Percentiles rank a stretch among this genome's conserved stretches.
Conservation (phyloP, 2,329 filamentous ascomycete species). For the Thyridium curvatum region DNA sequence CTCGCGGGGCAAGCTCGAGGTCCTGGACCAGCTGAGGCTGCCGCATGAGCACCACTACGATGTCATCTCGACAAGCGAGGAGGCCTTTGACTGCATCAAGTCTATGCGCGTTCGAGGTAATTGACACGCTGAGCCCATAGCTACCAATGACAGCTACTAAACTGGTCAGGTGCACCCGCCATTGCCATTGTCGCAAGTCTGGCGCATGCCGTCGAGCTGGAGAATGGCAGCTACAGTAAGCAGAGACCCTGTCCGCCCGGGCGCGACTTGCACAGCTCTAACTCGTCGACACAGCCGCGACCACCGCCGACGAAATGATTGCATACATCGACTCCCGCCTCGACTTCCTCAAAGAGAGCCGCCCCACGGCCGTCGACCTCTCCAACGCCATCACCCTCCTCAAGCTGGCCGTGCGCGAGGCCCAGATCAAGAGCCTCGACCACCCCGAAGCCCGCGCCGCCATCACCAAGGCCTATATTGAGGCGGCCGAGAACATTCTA, state of each 20-base stretch:
- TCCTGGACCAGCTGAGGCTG: conserved; percentile 77
- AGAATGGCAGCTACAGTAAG: conserved; percentile 43
- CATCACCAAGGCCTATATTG: conserved; percentile 66
- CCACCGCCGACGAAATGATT: conserved; percentile 50
- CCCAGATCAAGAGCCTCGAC: conserved; percentile 29
- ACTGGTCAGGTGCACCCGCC: conserved; percentile 65
- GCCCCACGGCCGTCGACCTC: conserved; percentile 92
- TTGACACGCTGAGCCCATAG: not conserved
- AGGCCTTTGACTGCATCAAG: conserved; percentile 78
- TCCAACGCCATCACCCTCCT: conserved; percentile 83
- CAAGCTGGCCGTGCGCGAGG: conserved; percentile 52
- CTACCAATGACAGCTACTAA: not conserved
- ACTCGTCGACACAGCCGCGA: conserved; percentile 23
- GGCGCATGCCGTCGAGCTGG: conserved; percentile 78
- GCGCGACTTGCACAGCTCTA: not conserved
- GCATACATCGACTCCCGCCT: conserved; percentile 69
- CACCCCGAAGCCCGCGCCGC: conserved; percentile 37
- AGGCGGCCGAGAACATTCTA: conserved; percentile 79
- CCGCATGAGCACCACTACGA: conserved; percentile 79
- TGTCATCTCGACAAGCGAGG: conserved; percentile 59
- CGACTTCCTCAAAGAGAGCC: conserved; percentile 80
- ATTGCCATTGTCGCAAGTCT: conserved; percentile 97
- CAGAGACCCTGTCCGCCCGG: conserved; percentile 10
- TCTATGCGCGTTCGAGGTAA: conserved; percentile 67
- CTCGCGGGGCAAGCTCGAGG: conserved; percentile 62